Base-by-base conservation (phyloP, 1,139 yeast genomes). In the Trichomonascaceae sp. region DNA sequence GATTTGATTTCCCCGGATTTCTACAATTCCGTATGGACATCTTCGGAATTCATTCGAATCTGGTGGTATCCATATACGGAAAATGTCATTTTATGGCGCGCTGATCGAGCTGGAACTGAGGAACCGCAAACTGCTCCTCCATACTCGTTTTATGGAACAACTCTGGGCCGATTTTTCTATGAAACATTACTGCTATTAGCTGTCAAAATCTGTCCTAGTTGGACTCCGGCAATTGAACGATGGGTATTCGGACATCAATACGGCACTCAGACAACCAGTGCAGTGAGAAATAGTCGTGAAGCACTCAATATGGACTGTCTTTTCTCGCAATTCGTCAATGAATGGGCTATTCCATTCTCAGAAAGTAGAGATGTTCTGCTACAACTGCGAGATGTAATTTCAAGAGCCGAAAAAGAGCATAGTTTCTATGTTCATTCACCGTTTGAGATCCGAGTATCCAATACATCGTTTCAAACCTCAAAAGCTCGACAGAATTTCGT, bases 51-150 rank as follows among this genome's bases (percentile, higher is more conserved):
- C 64, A 85, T 89, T 47, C 80, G 98, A 60, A 81, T 90, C 51
- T 93, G 98, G 98, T 93, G 99, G 98, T 93, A 87, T 70, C 99
- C 99, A 0, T 93, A 93, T 69, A 79, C 95, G 20, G 81, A 81
- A 54, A 85, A 85, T 63, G 88, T 96, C 73, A 84, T 90, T 39
- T 74, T 90, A 52, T 93, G 98, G 97, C 81, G 95, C 66, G 98
- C 96, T 32, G 75, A 82, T 47, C 88, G 88, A 12, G 44, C 15
- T 66, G 74, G 84, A 1, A 71, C 51, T n/a, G 74, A 74, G 27
- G 87, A 85, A 47, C 80, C 85, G 1, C 72, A 83, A 49, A 78
- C 87, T n/a, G 76, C 72, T 1, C 89, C 93, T 44, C 77, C 88
- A 63, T 77, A 77, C 39, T 83, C 95, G 43, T 90, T 96, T 89